phyloP scores from a whole-genome alignment of 2,329 filamentous ascomycete genomes.

The Chaetomium sp. region DNA sequence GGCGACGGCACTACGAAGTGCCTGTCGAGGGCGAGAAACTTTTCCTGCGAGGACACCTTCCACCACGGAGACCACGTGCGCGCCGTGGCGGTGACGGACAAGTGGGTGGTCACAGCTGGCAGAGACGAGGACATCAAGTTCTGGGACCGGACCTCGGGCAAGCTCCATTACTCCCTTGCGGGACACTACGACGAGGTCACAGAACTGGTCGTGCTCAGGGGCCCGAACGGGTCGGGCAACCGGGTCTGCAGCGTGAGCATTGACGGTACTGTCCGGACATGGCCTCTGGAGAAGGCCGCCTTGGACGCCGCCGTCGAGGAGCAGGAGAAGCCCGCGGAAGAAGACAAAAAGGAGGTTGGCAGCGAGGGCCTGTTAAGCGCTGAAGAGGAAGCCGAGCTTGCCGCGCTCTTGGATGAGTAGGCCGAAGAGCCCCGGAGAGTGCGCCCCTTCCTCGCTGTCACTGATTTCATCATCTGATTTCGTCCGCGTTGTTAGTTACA shows the following conservation, averaged over 20 bases:
- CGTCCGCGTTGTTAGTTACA: constrained; percentile 20
- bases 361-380: constrained; percentile 65
- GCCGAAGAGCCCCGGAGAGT: neutral
- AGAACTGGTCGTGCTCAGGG: constrained; percentile 66
- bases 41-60: constrained; percentile 71
- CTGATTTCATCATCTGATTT: neutral
- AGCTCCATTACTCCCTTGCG: constrained; percentile 70
- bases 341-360: constrained; percentile 53
- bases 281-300: constrained; percentile 69
- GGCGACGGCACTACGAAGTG: constrained; percentile 88
- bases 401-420: constrained; percentile 74
- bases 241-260: constrained; percentile 80
- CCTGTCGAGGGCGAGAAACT: constrained; percentile 67
- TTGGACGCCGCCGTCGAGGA: constrained; percentile 55
- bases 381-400: constrained; percentile 89
- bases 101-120: constrained; percentile 84
- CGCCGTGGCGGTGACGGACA: constrained; percentile 72
- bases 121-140: constrained; percentile 89
- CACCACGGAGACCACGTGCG: constrained; percentile 88
- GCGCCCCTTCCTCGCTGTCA: neutral
- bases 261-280: constrained; percentile 83
- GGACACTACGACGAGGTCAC: constrained; percentile 96
- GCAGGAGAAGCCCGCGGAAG: constrained; percentile 52
- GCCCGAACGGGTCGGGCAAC: constrained; percentile 44
- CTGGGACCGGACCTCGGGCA: constrained; percentile 76